Conservation (phyloP, 2,329 filamentous ascomycete species). For the Verticillium isaacii region DNA sequence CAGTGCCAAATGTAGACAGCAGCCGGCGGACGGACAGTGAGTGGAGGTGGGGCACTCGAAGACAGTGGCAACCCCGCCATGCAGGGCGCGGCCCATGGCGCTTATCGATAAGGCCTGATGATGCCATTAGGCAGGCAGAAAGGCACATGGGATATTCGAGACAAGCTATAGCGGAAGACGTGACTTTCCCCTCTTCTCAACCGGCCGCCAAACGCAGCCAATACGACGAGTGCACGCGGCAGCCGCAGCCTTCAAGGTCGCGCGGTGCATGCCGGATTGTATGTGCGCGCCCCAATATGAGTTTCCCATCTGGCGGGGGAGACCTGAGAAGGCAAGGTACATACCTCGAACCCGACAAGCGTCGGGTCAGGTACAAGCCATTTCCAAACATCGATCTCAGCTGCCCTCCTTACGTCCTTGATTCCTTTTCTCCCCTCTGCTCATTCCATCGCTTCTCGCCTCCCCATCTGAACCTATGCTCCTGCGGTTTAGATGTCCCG, state of each 20-base stretch:
- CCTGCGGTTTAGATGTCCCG: background rate
- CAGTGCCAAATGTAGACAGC: no score
- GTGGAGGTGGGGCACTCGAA: background rate
- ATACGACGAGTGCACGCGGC: background rate
- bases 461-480: background rate
- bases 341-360: background rate
- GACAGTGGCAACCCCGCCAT: background rate
- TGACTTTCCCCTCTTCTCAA: background rate
- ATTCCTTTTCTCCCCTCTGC: no score
- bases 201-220: background rate
- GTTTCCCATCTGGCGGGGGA: no score
- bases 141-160: background rate
- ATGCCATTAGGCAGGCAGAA: background rate
- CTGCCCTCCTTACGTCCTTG: no score
- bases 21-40: background rate
- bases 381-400: background rate
- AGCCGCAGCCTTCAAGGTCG: background rate
- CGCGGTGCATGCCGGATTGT: background rate
- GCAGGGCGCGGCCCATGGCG: background rate
- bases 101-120: background rate
- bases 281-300: background rate
- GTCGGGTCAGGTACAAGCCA: slow-evolving; percentile 2
- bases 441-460: background rate
- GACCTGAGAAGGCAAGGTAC: background rate
- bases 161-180: background rate